Base-by-base conservation (phyloP, 371 early-diverging fungal genomes). In the Chytridiales sp. region DNA sequence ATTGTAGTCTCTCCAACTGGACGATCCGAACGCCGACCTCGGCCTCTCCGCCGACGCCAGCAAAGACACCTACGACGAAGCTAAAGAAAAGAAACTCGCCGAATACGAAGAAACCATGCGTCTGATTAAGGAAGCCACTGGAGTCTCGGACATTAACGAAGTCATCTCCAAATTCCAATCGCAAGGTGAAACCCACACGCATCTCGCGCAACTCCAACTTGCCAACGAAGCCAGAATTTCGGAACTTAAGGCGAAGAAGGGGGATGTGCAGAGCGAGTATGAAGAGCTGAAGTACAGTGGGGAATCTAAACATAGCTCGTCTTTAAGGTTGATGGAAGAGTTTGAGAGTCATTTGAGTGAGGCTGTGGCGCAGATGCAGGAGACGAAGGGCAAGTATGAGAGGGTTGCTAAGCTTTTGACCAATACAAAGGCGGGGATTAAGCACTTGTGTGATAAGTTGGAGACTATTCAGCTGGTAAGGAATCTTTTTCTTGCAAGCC, bases 81-180 rank as follows among this genome's bases (percentile, higher is more conserved):
- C 69, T 3, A 70, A 64, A 31, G 81, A 77, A 43, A 56, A 71
- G 27, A 72, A 73, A 50, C 53, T 77, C 53, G 65, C 62, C 29
- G 78, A 78, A 55, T 80, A 76, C 56, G 80, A 78, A 51, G 81
- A 81, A 47, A 72, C 69, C 13, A 76, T 82, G 74, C 66, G 79
- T 9, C 66, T 76, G 30, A 77, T 82, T 56, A 79, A 79, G 46
- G 83, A 82, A 47, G 81, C 80, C 2, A 79, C 78, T 0, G 83
- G 81, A 5, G 80, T 78, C 24, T 69, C 69, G 21, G 73, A 74
- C 66, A 73, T 81, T 47, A 63, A 72, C 59, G 80, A 81, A 49
- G 80, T 82, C 24, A 74, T 77, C 40, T 70, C 75, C 36, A 79
- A 79, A 56, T 81, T 79, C 65, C 77, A 77, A 40, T 69, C 74